Evolutionary conservation across 495 filamentous ascomycete species (phyloP).

Genomic region (Tirmania nivea): DNA sequence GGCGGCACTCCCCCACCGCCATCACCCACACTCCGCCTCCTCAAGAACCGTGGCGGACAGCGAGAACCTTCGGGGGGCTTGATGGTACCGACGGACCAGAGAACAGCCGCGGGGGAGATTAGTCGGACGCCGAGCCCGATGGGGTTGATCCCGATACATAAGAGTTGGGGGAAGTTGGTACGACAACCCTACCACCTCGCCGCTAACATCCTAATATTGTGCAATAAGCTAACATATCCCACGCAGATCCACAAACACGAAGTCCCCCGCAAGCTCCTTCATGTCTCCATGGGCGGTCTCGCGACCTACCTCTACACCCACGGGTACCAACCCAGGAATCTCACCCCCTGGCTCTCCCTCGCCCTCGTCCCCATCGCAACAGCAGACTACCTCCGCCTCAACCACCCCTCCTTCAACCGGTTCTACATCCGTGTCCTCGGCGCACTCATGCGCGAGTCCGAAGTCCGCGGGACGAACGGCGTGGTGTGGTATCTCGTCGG

Average conservation of each 20-base stretch:
- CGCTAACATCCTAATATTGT: not conserved
- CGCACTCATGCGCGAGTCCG: slow-evolving; percentile 87
- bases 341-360: slow-evolving; percentile 65
- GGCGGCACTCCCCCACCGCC: slow-evolving; percentile 3
- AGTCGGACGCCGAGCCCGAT: slow-evolving; percentile 59
- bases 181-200: slow-evolving; percentile 1
- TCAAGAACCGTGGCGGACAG: not conserved
- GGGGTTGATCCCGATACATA: slow-evolving; percentile 86
- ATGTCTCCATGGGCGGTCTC: slow-evolving; percentile 91
- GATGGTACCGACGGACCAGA: slow-evolving; percentile 3
- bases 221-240: not conserved
- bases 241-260: slow-evolving; percentile 44
- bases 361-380: slow-evolving; percentile 69
- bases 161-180: slow-evolving; percentile 46
- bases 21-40: not conserved
- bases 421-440: slow-evolving; percentile 69
- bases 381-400: slow-evolving; percentile 65
- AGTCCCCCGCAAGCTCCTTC: slow-evolving; percentile 50
- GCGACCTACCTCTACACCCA: slow-evolving; percentile 61
- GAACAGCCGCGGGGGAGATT: slow-evolving; percentile 29
- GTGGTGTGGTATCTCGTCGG: slow-evolving; percentile 92
- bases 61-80: slow-evolving; percentile 2
- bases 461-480: slow-evolving; percentile 81
- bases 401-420: slow-evolving; percentile 56
- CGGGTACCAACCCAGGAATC: slow-evolving; percentile 47